phyloP scores from a whole-genome alignment of 305 asterid species.

The Fraxinus greggii region DNA sequence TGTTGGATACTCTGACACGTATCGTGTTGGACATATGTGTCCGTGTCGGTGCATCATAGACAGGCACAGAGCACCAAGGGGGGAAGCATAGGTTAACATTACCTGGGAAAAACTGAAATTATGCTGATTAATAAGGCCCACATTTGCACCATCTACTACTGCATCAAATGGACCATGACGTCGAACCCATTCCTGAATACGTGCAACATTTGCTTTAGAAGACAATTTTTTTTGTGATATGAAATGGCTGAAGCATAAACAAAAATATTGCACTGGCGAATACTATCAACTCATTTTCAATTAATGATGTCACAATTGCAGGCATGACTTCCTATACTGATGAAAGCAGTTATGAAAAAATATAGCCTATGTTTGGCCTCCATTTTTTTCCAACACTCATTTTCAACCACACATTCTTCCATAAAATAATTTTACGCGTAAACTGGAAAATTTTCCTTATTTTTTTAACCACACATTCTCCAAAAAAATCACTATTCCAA shows the following conservation, averaged over 20 bases:
- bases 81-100: conserved; percentile 14
- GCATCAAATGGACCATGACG: conserved; percentile 93
- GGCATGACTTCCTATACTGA: background rate
- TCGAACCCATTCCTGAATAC: conserved; percentile 84
- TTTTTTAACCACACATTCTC: no score
- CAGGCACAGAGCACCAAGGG: background rate
- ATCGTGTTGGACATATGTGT: no score
- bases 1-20: no score
- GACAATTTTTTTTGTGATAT: conserved; percentile 18
- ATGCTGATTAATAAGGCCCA: conserved; percentile 57
- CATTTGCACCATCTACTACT: conserved; percentile 89
- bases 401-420: no score
- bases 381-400: no score
- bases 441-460: no score
- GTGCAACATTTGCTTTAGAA: conserved; percentile 31
- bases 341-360: background rate
- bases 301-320: background rate
- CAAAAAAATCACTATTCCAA: no score
- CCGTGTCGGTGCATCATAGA: no score
- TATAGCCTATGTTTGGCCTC: no score
- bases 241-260: conserved; percentile 26
- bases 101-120: conserved; percentile 71
- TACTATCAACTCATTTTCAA: background rate
- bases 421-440: no score
- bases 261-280: conserved; percentile 6